phyloP scores from a whole-genome alignment of 169 alveolate genomes.

The Plasmodium gaboni region DNA sequence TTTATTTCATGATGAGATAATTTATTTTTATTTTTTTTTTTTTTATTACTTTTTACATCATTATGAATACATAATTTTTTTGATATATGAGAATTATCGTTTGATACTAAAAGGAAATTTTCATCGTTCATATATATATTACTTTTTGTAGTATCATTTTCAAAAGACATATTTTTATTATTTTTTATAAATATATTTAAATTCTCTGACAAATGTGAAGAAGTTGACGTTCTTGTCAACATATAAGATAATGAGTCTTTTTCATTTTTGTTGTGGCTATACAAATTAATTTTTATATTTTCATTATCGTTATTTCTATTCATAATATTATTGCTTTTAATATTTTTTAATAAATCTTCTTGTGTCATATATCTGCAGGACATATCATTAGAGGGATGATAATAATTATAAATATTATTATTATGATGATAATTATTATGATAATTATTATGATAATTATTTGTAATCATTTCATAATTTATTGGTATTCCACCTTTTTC shows the following conservation, averaged over 20 bases:
- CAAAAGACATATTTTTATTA: constrained; percentile 14
- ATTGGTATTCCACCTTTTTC: no score
- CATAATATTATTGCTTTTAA: background rate
- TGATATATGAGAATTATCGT: background rate
- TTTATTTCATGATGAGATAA: no score
- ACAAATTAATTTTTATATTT: constrained; percentile 5
- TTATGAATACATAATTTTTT: background rate
- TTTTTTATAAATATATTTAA: constrained; percentile 14
- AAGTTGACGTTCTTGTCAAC: constrained; percentile 43
- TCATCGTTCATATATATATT: background rate
- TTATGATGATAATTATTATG: no score
- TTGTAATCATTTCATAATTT: no score
- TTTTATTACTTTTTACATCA: background rate
- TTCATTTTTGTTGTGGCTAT: constrained; percentile 8
- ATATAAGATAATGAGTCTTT: constrained; percentile 10
- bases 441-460: no score
- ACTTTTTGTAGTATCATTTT: constrained; percentile 1
- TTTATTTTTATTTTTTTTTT: no score
- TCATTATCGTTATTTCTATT: background rate
- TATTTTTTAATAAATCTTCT: no score
- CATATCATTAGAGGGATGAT: no score
- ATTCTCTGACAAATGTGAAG: constrained; percentile 33
- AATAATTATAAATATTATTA: no score
- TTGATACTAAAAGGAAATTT: background rate
- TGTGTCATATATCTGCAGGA: no score